These are phyloP conservation scores for Chimonanthus praecox DNA, from an alignment of 164 flowering plant species.

Conservation along the genomic window DNA sequence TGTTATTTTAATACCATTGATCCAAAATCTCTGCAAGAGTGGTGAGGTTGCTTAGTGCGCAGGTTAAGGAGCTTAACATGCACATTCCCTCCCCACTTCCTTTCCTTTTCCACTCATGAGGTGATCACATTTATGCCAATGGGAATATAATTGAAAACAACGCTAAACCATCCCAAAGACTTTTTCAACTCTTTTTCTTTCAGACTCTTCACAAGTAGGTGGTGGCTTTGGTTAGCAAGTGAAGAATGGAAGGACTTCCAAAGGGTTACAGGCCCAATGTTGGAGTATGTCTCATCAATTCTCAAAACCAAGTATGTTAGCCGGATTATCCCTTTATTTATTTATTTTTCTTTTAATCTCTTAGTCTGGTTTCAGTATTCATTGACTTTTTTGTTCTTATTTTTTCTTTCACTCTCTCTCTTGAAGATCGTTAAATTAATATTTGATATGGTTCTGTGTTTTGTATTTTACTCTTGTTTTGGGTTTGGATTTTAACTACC, in stretches of 20 bases:
- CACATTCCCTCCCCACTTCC: too few relatives aligned
- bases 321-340: neutral
- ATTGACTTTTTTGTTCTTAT: neutral
- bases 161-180: too few relatives aligned
- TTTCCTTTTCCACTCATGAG: too few relatives aligned
- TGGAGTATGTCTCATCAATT: constrained; percentile 84
- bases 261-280: constrained; percentile 89
- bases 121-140: too few relatives aligned
- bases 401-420: neutral
- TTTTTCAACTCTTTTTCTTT: too few relatives aligned
- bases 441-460: neutral
- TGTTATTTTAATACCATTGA: too few relatives aligned
- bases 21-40: neutral
- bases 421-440: neutral
- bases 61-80: neutral
- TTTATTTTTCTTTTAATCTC: neutral
- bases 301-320: constrained; percentile 50
- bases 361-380: neutral
- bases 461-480: neutral
- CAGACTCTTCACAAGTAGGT: neutral
- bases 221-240: neutral
- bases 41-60: neutral
- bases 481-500: neutral
- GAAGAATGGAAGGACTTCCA: constrained; percentile 72
- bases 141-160: too few relatives aligned